These are phyloP conservation scores for Emmonsiellopsis sp. DNA, from an alignment of 2,329 filamentous ascomycete species.

Conservation along the genomic window DNA sequence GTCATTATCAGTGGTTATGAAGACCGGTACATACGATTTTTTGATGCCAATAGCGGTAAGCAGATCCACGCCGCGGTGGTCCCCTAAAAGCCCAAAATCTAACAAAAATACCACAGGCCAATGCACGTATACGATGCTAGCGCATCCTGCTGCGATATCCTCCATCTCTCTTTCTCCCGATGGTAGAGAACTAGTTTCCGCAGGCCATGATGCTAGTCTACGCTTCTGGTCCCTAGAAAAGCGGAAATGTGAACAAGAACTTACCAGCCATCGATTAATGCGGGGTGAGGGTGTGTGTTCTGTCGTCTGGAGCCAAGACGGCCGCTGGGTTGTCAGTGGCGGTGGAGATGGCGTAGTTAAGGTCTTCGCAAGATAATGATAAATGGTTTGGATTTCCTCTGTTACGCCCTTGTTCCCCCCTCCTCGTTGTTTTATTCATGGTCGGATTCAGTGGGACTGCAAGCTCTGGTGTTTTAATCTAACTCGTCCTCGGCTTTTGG, in stretches of 20 bases:
- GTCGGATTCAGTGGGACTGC: slow-evolving; percentile 10
- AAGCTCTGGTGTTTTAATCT: background rate
- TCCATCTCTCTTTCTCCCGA: slow-evolving; percentile 86
- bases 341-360: slow-evolving; percentile 95
- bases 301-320: slow-evolving; percentile 93
- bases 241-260: slow-evolving; percentile 87
- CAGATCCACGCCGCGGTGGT: slow-evolving; percentile 15
- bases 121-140: slow-evolving; percentile 98
- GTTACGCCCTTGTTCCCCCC: slow-evolving; percentile 13
- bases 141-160: slow-evolving; percentile 87
- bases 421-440: slow-evolving; percentile 9
- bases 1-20: slow-evolving; percentile 95
- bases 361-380: slow-evolving; percentile 52
- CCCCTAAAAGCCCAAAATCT: slow-evolving; percentile 12
- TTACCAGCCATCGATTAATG: slow-evolving; percentile 88
- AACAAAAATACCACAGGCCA: slow-evolving; percentile 53
- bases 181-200: slow-evolving; percentile 86
- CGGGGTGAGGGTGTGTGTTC: slow-evolving; percentile 89
- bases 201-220: slow-evolving; percentile 88
- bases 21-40: slow-evolving; percentile 92
- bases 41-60: slow-evolving; percentile 97
- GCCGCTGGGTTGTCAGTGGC: slow-evolving; percentile 85
- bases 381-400: slow-evolving; percentile 18
- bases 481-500: background rate
- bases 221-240: slow-evolving; percentile 98